These are phyloP conservation scores for Echeveria elegans DNA, from an alignment of 164 flowering plant species.

Conservation along the genomic window DNA sequence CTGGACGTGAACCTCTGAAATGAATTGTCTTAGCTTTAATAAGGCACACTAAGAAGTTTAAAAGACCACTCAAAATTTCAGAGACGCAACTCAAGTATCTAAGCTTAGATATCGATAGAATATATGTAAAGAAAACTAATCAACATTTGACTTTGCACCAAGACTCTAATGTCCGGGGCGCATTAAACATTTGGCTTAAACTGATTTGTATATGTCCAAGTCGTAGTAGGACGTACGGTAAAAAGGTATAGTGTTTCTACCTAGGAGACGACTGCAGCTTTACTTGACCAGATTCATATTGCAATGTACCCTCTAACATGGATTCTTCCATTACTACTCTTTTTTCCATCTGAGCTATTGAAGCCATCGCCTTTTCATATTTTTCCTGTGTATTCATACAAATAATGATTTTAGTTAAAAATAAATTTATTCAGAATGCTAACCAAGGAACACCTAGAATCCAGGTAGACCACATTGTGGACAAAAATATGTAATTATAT, in stretches of 20 bases:
- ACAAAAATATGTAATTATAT: neutral
- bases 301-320: conserved; percentile 39
- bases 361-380: conserved; percentile 34
- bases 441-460: neutral
- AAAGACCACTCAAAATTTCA: neutral
- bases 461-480: too few species aligned
- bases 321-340: conserved; percentile 40
- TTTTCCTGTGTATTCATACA: conserved; percentile 26
- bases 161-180: neutral
- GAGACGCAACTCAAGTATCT: neutral
- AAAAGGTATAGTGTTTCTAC: conserved; percentile 14
- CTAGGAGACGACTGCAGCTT: conserved; percentile 29
- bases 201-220: neutral
- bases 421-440: neutral
- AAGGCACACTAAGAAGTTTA: neutral
- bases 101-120: neutral
- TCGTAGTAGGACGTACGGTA: neutral
- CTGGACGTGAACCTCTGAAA: conserved; percentile 5
- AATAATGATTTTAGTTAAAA: neutral
- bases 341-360: conserved; percentile 36
- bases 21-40: neutral
- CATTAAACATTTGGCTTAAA: neutral
- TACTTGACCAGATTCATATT: conserved; percentile 37
- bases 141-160: neutral
- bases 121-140: neutral